Conservation (phyloP, 129 eudicot genomes). For the Helianthus tuberosus region DNA sequence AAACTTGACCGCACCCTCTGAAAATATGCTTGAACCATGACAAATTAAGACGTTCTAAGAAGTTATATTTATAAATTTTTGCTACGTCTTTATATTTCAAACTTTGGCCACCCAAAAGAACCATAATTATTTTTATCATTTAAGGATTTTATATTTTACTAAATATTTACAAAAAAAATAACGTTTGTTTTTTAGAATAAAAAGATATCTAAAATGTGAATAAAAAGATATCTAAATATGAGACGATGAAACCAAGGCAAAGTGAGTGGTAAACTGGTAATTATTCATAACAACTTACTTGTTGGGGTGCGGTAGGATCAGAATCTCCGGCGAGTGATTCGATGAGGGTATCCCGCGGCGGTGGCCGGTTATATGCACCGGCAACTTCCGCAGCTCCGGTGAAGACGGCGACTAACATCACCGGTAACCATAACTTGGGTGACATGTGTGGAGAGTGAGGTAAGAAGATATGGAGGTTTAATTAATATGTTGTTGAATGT, state of each 20-base stretch:
- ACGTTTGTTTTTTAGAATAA: too few relatives aligned
- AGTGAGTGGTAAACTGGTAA: neutral
- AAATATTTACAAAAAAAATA: neutral
- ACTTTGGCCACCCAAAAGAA: slow-evolving; percentile 3
- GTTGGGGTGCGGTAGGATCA: slow-evolving; percentile 48
- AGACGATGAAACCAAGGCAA: neutral
- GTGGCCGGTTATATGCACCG: slow-evolving; percentile 42
- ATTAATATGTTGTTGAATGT: neutral
- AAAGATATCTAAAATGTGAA: too few relatives aligned
- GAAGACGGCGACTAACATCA: slow-evolving; percentile 17
- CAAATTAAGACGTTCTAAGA: too few relatives aligned
- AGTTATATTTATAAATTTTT: neutral
- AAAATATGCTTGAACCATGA: too few relatives aligned
- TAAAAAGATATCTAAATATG: neutral
- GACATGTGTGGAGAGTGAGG: neutral
- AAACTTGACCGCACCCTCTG: too few relatives aligned
- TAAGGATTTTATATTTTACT: neutral
- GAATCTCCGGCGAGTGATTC: slow-evolving; percentile 25
- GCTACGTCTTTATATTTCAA: neutral
- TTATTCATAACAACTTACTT: slow-evolving; percentile 25
- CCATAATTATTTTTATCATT: neutral
- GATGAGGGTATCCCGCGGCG: slow-evolving; percentile 28
- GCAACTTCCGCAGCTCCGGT: slow-evolving; percentile 19
- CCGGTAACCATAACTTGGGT: slow-evolving; percentile 6
- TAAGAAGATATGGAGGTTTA: neutral